Conservation (phyloP, 805 yeast genomes). For the Nakazawaea pomicola region DNA sequence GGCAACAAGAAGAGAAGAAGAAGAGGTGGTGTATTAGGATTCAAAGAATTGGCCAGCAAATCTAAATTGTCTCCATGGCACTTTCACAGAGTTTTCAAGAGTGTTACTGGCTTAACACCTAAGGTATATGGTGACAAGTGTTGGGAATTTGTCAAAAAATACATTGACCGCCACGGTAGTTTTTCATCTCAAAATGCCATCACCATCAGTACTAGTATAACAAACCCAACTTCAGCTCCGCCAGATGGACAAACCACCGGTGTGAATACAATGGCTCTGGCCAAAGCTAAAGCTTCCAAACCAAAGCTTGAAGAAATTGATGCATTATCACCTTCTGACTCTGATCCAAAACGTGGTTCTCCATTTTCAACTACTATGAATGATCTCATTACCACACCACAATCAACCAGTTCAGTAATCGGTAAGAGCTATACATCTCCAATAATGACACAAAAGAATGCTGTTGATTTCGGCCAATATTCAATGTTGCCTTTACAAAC, state of each 20-base stretch:
- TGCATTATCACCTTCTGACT: conserved; percentile 80
- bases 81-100: conserved; percentile 84
- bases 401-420: neutral
- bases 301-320: neutral
- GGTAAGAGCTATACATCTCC: conserved; percentile 9
- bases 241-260: conserved; percentile 10
- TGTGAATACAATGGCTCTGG: conserved; percentile 1
- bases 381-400: conserved; percentile 7
- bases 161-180: conserved; percentile 17
- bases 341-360: conserved; percentile 5
- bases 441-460: neutral
- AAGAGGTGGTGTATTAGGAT: conserved; percentile 77
- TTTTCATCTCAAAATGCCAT: conserved; percentile 18
- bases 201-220: conserved; percentile 26
- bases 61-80: conserved; percentile 88
- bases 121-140: conserved; percentile 86
- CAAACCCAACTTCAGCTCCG: conserved; percentile 25
- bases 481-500: conserved; percentile 1
- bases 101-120: conserved; percentile 82
- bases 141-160: conserved; percentile 49
- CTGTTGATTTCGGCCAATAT: conserved; percentile 2
- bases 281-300: neutral
- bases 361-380: conserved; percentile 8
- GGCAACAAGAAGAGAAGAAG: conserved; percentile 42
- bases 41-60: conserved; percentile 82